Evolutionary conservation across 2,329 filamentous ascomycete species (phyloP).

Genomic region (Tolypocladium sp.): DNA sequence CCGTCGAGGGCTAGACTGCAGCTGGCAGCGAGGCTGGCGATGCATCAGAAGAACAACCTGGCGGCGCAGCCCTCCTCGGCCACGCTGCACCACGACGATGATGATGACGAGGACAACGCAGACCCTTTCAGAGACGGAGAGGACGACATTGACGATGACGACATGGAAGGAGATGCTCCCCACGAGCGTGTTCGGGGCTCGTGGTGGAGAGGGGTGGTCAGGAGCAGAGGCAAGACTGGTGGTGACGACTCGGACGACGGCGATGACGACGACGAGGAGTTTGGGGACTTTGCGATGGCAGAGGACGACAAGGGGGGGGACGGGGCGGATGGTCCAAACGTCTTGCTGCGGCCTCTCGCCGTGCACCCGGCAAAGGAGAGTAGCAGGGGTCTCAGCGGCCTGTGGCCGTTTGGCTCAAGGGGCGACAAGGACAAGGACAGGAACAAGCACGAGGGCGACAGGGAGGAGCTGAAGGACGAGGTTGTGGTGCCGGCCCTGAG

Average conservation of each 20-base stretch:
- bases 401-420: slow-evolving; percentile 48
- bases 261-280: slow-evolving; percentile 54
- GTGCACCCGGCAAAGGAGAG: slow-evolving; percentile 39
- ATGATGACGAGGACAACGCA: slow-evolving; percentile 25
- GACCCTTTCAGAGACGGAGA: slow-evolving; percentile 46
- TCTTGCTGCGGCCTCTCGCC: slow-evolving; percentile 46
- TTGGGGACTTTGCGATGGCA: slow-evolving; percentile 61
- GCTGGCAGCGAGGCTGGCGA: slow-evolving; percentile 77
- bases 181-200: slow-evolving; percentile 24
- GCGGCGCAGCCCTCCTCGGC: slow-evolving; percentile 36
- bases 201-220: slow-evolving; percentile 39
- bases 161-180: slow-evolving; percentile 40
- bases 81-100: slow-evolving; percentile 29
- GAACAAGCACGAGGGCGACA: slow-evolving; percentile 15
- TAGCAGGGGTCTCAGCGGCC: slow-evolving; percentile 36
- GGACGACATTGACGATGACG: slow-evolving; percentile 42
- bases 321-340: slow-evolving; percentile 24
- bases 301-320: slow-evolving; percentile 31
- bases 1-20: slow-evolving; percentile 81
- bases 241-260: slow-evolving; percentile 39
- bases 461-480: slow-evolving; percentile 16
- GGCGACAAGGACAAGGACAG: slow-evolving; percentile 20
- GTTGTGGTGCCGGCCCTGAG: slow-evolving; percentile 1
- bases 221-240: slow-evolving; percentile 27
- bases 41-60: slow-evolving; percentile 57